Evolutionary conservation across 2,329 filamentous ascomycete species (phyloP), one percentile per base, ranked within the genome.

Genomic region (Sclerotinia minor): DNA sequence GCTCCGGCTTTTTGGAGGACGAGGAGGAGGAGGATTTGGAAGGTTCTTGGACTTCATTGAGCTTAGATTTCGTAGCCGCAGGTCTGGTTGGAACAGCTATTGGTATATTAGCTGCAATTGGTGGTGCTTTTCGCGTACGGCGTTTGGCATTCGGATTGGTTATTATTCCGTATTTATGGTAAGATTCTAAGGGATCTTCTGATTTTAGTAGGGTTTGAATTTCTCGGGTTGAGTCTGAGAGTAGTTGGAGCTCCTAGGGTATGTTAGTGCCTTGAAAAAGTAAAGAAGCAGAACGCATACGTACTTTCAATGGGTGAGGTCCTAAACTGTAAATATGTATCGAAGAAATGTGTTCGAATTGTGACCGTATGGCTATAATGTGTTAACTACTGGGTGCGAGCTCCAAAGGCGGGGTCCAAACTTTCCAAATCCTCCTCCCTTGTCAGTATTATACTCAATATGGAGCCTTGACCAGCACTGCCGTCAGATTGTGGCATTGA

Each of bases 271-370:
- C 69, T 55, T 2, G 21, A 49, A 24, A 38, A 54, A 19, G 2
- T 47, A 29, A 26, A 24, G n/a, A 13, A 24, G 54, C 7, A 5
- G 29, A 24, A 13, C 5, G 5, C 38, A 45, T 73, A 49, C 71
- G 64, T 79, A 86, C 89, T 78, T 89, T 89, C 21, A 93, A 81
- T 0, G 88, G 84, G 49, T 87, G 84, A 1, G 91, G 84, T 53
- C 91, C 88, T 24, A 98, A 76, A 75, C 93, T 97, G 80, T 98
- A 98, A 54, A 98, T 81, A 74, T 97, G 92, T 69, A 97, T 89
- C 0, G 92, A 91, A 0, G 83, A 84, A 65, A 97, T 87, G n/a
- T 87, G 82, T 60, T 90, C 84, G 72, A 94, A 96, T 21, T 86
- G 83, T 19, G 83, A 81, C 68, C 92, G 87, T 0, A 85, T 82